Percentiles rank a stretch among this genome's conserved stretches.
phyloP scores from a whole-genome alignment of 2,329 filamentous ascomycete genomes.

The Nemania sp. region DNA sequence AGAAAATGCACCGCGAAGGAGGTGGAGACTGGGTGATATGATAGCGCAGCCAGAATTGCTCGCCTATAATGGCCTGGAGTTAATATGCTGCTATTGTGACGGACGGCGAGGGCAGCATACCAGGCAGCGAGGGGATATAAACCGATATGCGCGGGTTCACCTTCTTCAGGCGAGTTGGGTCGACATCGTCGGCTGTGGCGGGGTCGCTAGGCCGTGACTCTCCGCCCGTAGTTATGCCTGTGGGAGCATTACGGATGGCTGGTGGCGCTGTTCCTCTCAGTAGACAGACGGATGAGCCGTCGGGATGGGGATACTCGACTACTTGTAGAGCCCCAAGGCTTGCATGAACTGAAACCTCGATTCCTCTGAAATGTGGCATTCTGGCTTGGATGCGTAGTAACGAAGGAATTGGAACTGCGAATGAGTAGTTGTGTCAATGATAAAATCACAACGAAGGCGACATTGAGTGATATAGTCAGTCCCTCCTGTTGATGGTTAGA shows the following conservation, averaged over 20 bases:
- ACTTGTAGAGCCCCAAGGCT: slow-evolving; percentile 44
- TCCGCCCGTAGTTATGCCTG: slow-evolving; percentile 2
- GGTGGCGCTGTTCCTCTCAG: slow-evolving; percentile 24
- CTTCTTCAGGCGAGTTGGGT: slow-evolving; percentile 39
- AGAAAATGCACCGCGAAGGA: slow-evolving; percentile 51
- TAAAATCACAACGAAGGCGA: too few relatives aligned
- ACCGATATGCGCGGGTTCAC: slow-evolving; percentile 52
- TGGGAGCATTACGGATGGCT: slow-evolving; percentile 10
- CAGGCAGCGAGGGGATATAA: slow-evolving; percentile 59
- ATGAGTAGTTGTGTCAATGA: too few relatives aligned
- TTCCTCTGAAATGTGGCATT: slow-evolving; percentile 55
- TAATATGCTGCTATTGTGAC: background rate
- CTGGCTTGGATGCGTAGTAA: slow-evolving; percentile 7
- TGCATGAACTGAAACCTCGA: slow-evolving; percentile 50
- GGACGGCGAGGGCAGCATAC: slow-evolving; percentile 38
- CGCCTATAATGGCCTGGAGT: slow-evolving; percentile 41
- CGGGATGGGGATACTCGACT: slow-evolving; percentile 59
- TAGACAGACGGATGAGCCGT: slow-evolving; percentile 49
- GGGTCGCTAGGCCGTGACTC: slow-evolving; percentile 22
- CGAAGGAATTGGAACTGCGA: background rate
- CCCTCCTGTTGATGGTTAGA: too few relatives aligned
- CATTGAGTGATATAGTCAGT: too few relatives aligned
- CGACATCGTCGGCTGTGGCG: slow-evolving; percentile 33
- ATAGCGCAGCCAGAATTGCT: slow-evolving; percentile 58
- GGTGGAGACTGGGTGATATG: slow-evolving; percentile 42